Percentiles rank a stretch among this genome's conserved stretches.
Evolutionary conservation across 768 basidiomycete genomes (phyloP).

Genomic region (Clitopilus passeckerianus): DNA sequence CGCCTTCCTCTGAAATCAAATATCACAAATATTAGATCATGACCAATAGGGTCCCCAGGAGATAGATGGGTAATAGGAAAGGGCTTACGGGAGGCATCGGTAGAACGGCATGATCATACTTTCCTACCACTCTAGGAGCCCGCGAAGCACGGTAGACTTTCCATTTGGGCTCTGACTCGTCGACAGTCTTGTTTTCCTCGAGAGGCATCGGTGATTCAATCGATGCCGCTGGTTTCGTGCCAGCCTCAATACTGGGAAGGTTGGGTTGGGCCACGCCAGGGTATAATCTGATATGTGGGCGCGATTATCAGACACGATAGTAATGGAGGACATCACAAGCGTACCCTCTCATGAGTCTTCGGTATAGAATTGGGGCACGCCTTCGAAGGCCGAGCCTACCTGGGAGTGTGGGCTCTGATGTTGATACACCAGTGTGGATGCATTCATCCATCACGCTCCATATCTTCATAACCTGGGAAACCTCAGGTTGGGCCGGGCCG

Average conservation of each 20-base stretch:
- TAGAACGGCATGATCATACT: constrained; percentile 72
- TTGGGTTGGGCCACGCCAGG: constrained; percentile 36
- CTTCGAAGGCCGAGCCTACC: constrained; percentile 78
- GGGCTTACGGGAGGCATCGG: constrained; percentile 75
- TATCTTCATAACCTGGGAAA: constrained; percentile 58
- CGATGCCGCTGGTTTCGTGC: constrained; percentile 12
- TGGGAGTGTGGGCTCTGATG: constrained; percentile 75
- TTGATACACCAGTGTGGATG: constrained; percentile 81
- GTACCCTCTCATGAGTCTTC: constrained; percentile 85
- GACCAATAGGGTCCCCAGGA: too few species aligned
- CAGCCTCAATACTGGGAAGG: constrained; percentile 26
- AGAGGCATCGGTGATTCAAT: constrained; percentile 16
- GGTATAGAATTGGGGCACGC: constrained; percentile 86
- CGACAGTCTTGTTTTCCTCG: constrained; percentile 9
- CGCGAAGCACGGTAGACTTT: constrained; percentile 9
- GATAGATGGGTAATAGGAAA: neutral
- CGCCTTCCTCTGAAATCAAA: constrained; percentile 57
- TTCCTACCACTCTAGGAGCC: constrained; percentile 56
- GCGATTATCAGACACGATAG: neutral
- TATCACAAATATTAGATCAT: constrained; percentile 1
- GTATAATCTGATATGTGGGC: constrained; percentile 32
- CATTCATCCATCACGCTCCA: constrained; percentile 94
- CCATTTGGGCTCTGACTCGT: neutral
- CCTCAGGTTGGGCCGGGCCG: neutral
- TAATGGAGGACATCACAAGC: constrained; percentile 2